Evolutionary conservation across 805 yeast species (phyloP).

Genomic region (Maudiozyma pseudohumilis): DNA sequence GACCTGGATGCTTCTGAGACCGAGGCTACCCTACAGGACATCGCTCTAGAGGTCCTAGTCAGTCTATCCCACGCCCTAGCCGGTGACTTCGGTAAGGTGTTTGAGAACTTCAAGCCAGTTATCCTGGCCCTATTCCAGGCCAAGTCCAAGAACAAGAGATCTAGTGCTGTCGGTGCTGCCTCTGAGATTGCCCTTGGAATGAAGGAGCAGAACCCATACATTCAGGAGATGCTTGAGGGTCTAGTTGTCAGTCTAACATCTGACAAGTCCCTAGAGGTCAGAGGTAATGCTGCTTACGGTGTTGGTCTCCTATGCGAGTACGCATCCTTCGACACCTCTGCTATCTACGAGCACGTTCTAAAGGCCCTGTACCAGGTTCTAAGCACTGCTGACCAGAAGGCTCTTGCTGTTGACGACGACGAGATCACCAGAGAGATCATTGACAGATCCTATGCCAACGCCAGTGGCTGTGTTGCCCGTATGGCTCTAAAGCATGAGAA

Average conservation of each 20-base stretch:
- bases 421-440: slow-evolving; percentile 73
- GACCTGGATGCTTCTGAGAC: slow-evolving; percentile 49
- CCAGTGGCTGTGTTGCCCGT: slow-evolving; percentile 95
- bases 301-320: slow-evolving; percentile 61
- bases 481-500: slow-evolving; percentile 64
- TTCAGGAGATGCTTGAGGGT: slow-evolving; percentile 59
- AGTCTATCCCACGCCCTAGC: slow-evolving; percentile 69
- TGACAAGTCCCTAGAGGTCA: slow-evolving; percentile 75
- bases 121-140: slow-evolving; percentile 48
- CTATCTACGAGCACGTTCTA: slow-evolving; percentile 60
- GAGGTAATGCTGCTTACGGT: slow-evolving; percentile 95
- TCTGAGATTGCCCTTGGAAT: slow-evolving; percentile 82
- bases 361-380: slow-evolving; percentile 59
- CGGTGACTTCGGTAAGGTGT: slow-evolving; percentile 64
- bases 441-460: slow-evolving; percentile 82
- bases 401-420: slow-evolving; percentile 40
- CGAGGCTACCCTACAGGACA: slow-evolving; percentile 66
- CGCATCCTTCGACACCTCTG: slow-evolving; percentile 44
- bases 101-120: slow-evolving; percentile 59
- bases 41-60: slow-evolving; percentile 78
- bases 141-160: slow-evolving; percentile 65
- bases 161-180: slow-evolving; percentile 75
- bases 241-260: slow-evolving; percentile 60
- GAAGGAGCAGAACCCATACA: slow-evolving; percentile 53
- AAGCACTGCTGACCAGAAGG: slow-evolving; percentile 70